phyloP scores from a whole-genome alignment of 1,139 yeast genomes.

The Zygotorulaspora mrakii region DNA sequence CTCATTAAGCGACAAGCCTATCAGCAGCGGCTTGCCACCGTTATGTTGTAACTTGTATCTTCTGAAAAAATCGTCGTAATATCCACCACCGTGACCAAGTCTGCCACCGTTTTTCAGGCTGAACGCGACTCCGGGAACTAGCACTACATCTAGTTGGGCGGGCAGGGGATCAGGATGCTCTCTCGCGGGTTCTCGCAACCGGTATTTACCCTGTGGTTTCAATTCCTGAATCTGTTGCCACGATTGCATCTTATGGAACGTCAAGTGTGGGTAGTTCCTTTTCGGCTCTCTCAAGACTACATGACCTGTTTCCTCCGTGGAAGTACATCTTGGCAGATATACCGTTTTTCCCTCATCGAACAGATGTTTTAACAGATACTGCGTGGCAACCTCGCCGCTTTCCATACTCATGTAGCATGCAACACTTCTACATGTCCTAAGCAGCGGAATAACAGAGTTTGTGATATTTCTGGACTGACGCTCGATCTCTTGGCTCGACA shows the following conservation, averaged over 20 bases:
- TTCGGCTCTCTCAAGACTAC: conserved; percentile 18
- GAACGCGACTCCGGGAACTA: conserved; percentile 87
- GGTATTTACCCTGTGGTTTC: conserved; percentile 65
- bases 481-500: conserved; percentile 16
- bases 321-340: conserved; percentile 34
- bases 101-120: conserved; percentile 48
- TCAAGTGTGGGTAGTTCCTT: conserved; percentile 44
- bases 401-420: conserved; percentile 37
- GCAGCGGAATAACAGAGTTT: conserved; percentile 9
- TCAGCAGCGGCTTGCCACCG: conserved; percentile 29
- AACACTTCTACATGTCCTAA: conserved; percentile 16
- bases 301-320: conserved; percentile 28
- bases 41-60: conserved; percentile 41
- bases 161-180: conserved; percentile 29
- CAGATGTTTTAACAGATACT: conserved; percentile 20
- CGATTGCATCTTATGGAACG: conserved; percentile 51
- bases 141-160: conserved; percentile 55
- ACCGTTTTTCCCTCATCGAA: conserved; percentile 21
- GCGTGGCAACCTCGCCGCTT: conserved; percentile 32
- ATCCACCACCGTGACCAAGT: conserved; percentile 92
- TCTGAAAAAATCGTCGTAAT: conserved; percentile 73
- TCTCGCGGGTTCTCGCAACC: conserved; percentile 60
- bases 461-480: conserved; percentile 18
- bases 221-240: conserved; percentile 45
- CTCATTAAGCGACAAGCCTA: conserved; percentile 50